These are phyloP conservation scores for Holtermannia corniformis DNA, from an alignment of 768 basidiomycete species.

Conservation along the genomic window DNA sequence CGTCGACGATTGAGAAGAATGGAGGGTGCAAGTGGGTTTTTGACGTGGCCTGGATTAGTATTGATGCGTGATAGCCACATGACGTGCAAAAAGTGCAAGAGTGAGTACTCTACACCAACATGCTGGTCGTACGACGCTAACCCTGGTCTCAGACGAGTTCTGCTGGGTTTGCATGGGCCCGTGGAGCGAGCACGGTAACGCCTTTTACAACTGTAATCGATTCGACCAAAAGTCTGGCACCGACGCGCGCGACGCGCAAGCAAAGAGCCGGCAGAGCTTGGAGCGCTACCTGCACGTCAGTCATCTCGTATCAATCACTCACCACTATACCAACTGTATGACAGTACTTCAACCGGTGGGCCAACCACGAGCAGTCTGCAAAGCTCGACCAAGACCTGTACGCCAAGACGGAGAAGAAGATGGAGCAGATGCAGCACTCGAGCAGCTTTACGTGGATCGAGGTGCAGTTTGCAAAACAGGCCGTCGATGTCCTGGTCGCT, in stretches of 20 bases:
- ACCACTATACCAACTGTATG: background rate
- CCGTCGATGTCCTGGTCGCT: slow-evolving; percentile 84
- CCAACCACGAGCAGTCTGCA: slow-evolving; percentile 98
- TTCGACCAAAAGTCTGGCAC: slow-evolving; percentile 82
- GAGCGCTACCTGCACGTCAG: slow-evolving; percentile 92
- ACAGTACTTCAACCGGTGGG: slow-evolving; percentile 98
- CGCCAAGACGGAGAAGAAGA: slow-evolving; percentile 96
- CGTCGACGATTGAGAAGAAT: slow-evolving; percentile 99
- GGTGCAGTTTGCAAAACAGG: slow-evolving; percentile 97
- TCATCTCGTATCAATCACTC: slow-evolving; percentile 11
- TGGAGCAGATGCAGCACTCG: slow-evolving; percentile 97
- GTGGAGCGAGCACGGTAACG: slow-evolving; percentile 93
- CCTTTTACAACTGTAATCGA: slow-evolving; percentile 96
- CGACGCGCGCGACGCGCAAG: slow-evolving; percentile 84
- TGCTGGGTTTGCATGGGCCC: slow-evolving; percentile 99
- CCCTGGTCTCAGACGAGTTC: slow-evolving; percentile 47
- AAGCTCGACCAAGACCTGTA: slow-evolving; percentile 88
- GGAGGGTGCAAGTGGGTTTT: slow-evolving; percentile 94
- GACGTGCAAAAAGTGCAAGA: slow-evolving; percentile 99
- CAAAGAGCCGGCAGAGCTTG: slow-evolving; percentile 74
- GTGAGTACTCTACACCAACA: slow-evolving; percentile 21
- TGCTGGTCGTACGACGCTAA: background rate
- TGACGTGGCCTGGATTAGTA: slow-evolving; percentile 2
- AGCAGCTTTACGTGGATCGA: slow-evolving; percentile 95
- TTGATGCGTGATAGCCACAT: slow-evolving; percentile 61